Evolutionary conservation across 2,329 filamentous ascomycete species (phyloP).

Genomic region (Aspergillus sp.): DNA sequence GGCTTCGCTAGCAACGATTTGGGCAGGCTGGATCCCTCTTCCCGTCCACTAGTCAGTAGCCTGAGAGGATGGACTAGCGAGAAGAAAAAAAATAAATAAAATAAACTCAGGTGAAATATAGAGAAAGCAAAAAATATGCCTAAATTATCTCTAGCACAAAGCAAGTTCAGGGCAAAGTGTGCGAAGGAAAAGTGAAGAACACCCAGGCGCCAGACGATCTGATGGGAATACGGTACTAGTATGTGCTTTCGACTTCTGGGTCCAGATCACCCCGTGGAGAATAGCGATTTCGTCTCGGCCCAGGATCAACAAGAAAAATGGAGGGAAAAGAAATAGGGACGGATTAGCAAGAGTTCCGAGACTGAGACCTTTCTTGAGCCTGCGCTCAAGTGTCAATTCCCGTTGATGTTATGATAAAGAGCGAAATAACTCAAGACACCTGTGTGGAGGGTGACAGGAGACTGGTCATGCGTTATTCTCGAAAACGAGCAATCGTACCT

Average conservation of each 20-base stretch:
- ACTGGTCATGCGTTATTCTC: neutral
- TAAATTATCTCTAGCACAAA: too few species aligned
- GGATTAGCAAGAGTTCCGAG: neutral
- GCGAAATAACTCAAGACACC: neutral
- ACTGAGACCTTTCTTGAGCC: neutral
- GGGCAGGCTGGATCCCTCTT: constrained; percentile 4
- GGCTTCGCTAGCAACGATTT: constrained; percentile 13
- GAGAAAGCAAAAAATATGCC: neutral
- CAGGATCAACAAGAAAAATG: neutral
- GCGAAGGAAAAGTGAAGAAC: neutral
- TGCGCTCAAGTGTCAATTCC: neutral
- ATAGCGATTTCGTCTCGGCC: neutral
- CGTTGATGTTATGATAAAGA: neutral
- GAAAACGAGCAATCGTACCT: neutral
- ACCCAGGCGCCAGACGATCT: neutral
- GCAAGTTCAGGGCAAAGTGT: neutral
- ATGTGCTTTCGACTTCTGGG: neutral
- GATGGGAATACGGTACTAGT: neutral
- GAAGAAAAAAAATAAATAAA: neutral
- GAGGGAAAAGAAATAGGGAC: neutral
- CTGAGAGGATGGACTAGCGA: constrained; percentile 1
- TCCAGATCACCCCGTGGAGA: constrained; percentile 1
- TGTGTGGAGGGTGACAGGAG: neutral
- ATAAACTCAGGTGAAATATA: neutral
- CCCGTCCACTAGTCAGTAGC: constrained; percentile 14